Conservation (phyloP, 2,329 filamentous ascomycete species). For the Penicillium frequentans region DNA sequence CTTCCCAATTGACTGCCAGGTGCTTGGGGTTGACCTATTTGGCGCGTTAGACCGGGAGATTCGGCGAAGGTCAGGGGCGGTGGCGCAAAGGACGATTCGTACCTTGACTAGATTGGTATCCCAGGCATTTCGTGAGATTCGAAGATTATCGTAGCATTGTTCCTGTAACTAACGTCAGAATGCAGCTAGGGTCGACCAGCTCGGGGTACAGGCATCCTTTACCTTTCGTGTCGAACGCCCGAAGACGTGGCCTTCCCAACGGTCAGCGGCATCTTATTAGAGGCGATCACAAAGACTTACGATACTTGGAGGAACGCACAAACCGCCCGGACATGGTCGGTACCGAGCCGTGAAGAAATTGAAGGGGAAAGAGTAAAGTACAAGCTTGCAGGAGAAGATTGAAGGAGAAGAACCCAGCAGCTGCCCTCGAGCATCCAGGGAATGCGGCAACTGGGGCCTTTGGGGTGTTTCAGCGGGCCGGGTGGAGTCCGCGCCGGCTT, state of each 20-base stretch:
- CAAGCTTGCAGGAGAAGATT: constrained; percentile 15
- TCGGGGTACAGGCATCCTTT: constrained; percentile 15
- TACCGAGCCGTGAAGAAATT: constrained; percentile 12
- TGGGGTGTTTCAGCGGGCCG: constrained; percentile 22
- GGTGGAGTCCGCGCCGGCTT: constrained; percentile 19
- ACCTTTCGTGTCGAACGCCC: constrained; percentile 89
- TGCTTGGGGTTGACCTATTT: constrained; percentile 88
- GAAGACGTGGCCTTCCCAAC: constrained; percentile 84
- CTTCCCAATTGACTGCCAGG: constrained; percentile 97
- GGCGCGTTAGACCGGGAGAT: constrained; percentile 22
- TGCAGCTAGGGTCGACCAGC: neutral
- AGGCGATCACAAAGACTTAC: constrained; percentile 47
- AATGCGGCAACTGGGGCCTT: constrained; percentile 24
- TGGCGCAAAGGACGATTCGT: constrained; percentile 35
- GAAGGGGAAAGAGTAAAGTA: constrained; percentile 5
- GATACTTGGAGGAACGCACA: constrained; percentile 72
- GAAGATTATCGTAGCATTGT: constrained; percentile 97
- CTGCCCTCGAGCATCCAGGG: constrained; percentile 17
- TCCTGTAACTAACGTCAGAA: constrained; percentile 55
- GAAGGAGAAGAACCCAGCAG: constrained; percentile 20
- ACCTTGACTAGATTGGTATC: constrained; percentile 98
- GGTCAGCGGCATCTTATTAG: constrained; percentile 28
- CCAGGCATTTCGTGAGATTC: constrained; percentile 98
- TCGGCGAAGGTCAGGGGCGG: constrained; percentile 28
- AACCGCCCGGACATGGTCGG: constrained; percentile 67